Conservation (phyloP, 805 yeast genomes). For the Groenewaldozyma tartarivorans region DNA sequence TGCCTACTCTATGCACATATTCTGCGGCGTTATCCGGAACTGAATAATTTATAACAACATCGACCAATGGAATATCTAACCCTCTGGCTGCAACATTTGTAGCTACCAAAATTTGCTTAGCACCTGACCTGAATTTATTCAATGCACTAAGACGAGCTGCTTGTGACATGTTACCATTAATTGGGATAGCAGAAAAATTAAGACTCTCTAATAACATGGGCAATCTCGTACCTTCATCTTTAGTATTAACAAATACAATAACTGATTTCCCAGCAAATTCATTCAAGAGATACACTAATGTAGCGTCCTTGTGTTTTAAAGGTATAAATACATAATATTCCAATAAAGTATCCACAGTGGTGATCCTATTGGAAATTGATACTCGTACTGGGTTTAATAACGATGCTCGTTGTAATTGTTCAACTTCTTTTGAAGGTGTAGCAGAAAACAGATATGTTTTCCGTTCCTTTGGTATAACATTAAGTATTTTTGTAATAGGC, state of each 20-base stretch:
- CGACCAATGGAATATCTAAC: constrained; percentile 89
- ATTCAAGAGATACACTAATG: constrained; percentile 68
- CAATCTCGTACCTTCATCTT: constrained; percentile 89
- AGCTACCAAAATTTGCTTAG: constrained; percentile 84
- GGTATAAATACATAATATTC: constrained; percentile 88
- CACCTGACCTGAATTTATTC: constrained; percentile 88
- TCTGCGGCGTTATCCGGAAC: constrained; percentile 95
- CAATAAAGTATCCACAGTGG: constrained; percentile 88
- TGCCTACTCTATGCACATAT: constrained; percentile 93
- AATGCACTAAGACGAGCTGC: constrained; percentile 80
- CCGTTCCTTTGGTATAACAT: constrained; percentile 69
- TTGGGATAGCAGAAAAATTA: constrained; percentile 84
- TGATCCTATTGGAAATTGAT: constrained; percentile 78
- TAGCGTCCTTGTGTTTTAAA: constrained; percentile 86
- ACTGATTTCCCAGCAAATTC: constrained; percentile 78
- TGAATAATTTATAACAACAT: constrained; percentile 81
- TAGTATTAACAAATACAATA: constrained; percentile 86
- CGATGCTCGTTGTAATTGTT: constrained; percentile 89
- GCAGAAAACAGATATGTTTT: constrained; percentile 87
- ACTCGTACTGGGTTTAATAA: constrained; percentile 81
- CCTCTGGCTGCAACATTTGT: constrained; percentile 98
- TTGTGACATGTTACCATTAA: constrained; percentile 96
- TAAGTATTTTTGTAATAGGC: constrained; percentile 76
- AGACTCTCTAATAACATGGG: constrained; percentile 70
- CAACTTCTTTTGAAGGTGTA: constrained; percentile 94